Conservation (phyloP, 2,329 filamentous ascomycete species). For the Calonectria pseudoturangicola region DNA sequence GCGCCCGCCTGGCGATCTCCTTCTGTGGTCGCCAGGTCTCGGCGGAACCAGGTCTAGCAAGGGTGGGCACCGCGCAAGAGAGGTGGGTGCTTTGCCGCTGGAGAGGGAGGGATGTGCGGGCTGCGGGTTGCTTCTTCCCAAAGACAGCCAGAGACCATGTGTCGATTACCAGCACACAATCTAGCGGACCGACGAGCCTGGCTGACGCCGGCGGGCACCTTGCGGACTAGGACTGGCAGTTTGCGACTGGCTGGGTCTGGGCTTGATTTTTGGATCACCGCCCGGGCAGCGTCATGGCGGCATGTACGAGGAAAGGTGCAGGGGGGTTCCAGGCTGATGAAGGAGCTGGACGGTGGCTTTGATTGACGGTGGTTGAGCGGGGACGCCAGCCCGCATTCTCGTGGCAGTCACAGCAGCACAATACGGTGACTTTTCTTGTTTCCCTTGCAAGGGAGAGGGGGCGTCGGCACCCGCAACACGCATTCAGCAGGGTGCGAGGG, state of each 20-base stretch:
- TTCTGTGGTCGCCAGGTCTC: constrained; percentile 43
- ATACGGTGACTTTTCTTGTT: constrained; percentile 36
- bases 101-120: constrained; percentile 39
- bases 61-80: constrained; percentile 34
- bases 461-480: constrained; percentile 20
- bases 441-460: constrained; percentile 34
- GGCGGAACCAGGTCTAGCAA: constrained; percentile 44
- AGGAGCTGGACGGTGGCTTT: constrained; percentile 55
- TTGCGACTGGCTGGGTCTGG: constrained; percentile 50
- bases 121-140: constrained; percentile 34
- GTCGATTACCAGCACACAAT: constrained; percentile 48
- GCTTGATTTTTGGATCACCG: constrained; percentile 53
- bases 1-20: constrained; percentile 41
- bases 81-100: constrained; percentile 41
- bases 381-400: constrained; percentile 34
- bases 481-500: constrained; percentile 33
- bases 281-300: constrained; percentile 51
- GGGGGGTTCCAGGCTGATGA: constrained; percentile 52
- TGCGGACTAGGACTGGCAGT: constrained; percentile 50
- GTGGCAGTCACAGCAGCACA: constrained; percentile 33
- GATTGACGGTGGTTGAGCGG: constrained; percentile 52
- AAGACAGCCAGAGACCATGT: constrained; percentile 45
- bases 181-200: constrained; percentile 47
- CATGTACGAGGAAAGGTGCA: constrained; percentile 47
- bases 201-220: constrained; percentile 47